Evolutionary conservation across 495 filamentous ascomycete species (phyloP), one percentile per base, ranked within the genome.

Genomic region (Lophium mytilinum): DNA sequence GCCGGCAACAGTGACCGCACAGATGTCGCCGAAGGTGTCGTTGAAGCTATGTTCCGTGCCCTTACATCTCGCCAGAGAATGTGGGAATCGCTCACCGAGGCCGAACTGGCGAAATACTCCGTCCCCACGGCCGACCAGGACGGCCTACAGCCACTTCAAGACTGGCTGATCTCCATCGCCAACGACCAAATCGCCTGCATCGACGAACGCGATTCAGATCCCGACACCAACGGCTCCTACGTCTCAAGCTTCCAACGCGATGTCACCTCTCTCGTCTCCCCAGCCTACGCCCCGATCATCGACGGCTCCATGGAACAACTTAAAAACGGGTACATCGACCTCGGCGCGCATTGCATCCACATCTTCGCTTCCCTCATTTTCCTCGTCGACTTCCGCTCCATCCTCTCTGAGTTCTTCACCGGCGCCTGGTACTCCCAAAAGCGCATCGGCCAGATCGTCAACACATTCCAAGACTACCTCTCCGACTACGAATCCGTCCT

Each of bases 141-240:
- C 57, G 87, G 88, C 5, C 79, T 94, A 49, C 85, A 88, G 65
- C 70, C 83, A 9, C 71, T 95, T 35, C 89, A 95, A 72, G 90
- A 95, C 70, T 97, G 90, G 87, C 81, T 97, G 42, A 80, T 97
- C 19, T 90, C 92, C n/a, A 87, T 94, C 50, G 93, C 93, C 57
- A 99, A 97, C 72, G 93, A 99, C 71, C 93, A 99, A 68, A 96
- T 99, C 63, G 88, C 88, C 52, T 95, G 89, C 71, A 96, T 96
- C 66, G 91, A 96, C 68, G 93, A 96, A 68, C 43, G 10, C 21
- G 76, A 82, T 55, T 81, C 80, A 54, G 83, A 83, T 56, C 84
- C 87, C 49, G 82, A 83, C 35, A 81, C 78, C 43, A 83, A 84
- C 39, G 62, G 84, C 33, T 84, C 85, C 34, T 94, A 94, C 75